Base-by-base conservation (phyloP, 305 asterid genomes). In the Coffea humblotiana region DNA sequence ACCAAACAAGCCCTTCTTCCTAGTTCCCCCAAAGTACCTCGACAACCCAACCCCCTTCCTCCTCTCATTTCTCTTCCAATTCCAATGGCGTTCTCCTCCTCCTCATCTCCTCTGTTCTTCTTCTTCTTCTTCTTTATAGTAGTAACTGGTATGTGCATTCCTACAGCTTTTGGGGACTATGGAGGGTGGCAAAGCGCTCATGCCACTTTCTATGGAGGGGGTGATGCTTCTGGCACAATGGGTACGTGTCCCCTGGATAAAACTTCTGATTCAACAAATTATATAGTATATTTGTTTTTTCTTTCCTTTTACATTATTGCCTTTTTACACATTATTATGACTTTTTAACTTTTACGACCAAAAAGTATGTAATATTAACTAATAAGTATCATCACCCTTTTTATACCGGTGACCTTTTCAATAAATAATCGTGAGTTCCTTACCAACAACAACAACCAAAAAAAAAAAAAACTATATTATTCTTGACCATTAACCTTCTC, bases 201-300 rank as follows among this genome's bases (percentile, higher is more conserved):
- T 76, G 97, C 97, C 16, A 93, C 98, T 8, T 93, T 93, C 76
- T 93, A 93, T 67, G 98, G 98, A 5, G 98, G 98, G 0, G 93
- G 95, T 12, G 98, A 93, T 71, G 98, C 98, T 1, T 90, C 98
- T 0, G 98, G 98, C 82, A 93, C 98, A 67, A 91, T 93, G 98
- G 97, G 97, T 93, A 66, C 15, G 78, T 74, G 43, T 40, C 43
- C 43, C 6, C 43, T 5, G 2, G 5, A 37, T 37, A 37, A 29
- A 37, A 37, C 43, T 37, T 40, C 4, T 15, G 40, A 21, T 14
- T 11, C 3, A 0, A 10, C 6, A 12, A 8, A 64, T 64, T 64
- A 12, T 4, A 3, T 18, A 27, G 27, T 19, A 60, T 8, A 23
- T 35, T 1, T 48, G 16, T n/a, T 47, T 12, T 67, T 70, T 13